Conservation (phyloP, 352 stramenopile species). For the Thraustotheca clavata region DNA sequence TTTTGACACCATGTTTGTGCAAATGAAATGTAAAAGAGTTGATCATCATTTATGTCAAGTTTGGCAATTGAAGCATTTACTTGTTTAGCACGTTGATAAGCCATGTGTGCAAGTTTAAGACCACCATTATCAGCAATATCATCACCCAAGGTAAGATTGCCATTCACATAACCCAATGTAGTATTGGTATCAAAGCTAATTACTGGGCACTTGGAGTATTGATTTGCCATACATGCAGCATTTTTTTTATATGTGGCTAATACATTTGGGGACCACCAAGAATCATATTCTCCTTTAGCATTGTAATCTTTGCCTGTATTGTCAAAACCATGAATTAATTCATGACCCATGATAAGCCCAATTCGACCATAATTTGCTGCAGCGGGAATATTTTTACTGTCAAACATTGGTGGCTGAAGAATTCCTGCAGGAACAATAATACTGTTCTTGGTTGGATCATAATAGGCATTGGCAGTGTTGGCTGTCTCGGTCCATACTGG, state of each 20-base stretch:
- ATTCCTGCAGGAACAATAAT: conserved; percentile 93
- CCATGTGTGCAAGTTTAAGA: conserved; percentile 73
- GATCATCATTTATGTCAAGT: conserved; percentile 30
- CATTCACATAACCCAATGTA: conserved; percentile 64
- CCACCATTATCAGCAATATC: conserved; percentile 90
- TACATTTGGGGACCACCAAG: conserved; percentile 84
- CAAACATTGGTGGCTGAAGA: conserved; percentile 82
- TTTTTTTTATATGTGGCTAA: conserved; percentile 40
- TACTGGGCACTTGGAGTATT: conserved; percentile 55
- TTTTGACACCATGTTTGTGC: conserved; percentile 63
- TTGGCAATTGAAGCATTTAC: conserved; percentile 15
- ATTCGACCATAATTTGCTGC: conserved; percentile 91
- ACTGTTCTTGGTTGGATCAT: conserved; percentile 63
- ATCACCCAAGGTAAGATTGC: conserved; percentile 86
- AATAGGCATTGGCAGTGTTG: conserved; percentile 88
- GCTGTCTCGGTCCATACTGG: conserved; percentile 84
- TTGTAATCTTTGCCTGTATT: conserved; percentile 87
- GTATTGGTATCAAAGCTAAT: conserved; percentile 28
- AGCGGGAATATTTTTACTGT: conserved; percentile 59
- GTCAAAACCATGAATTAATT: conserved; percentile 93
- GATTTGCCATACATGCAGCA: conserved; percentile 40
- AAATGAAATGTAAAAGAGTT: conserved; percentile 61
- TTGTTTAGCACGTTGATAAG: conserved; percentile 55
- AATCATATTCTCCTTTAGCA: conserved; percentile 70
- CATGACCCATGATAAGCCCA: conserved; percentile 89